Conservation (phyloP, 2,329 filamentous ascomycete genomes). For the Talaromyces sp. region DNA sequence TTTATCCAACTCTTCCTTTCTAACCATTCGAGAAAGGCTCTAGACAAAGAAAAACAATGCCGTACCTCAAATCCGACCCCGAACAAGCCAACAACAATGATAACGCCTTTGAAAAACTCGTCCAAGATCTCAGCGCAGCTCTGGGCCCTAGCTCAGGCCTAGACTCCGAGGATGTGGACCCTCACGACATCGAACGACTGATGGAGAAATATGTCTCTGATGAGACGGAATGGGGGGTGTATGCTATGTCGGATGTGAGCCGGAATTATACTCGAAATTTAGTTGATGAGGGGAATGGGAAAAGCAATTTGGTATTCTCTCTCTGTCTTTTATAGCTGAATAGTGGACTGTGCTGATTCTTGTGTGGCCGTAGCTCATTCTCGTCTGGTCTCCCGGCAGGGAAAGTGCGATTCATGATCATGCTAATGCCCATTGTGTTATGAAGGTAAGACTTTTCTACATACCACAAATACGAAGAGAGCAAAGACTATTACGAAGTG, state of each 20-base stretch:
- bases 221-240: slow-evolving; percentile 68
- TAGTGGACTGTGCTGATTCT: background rate
- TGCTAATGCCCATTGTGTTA: slow-evolving; percentile 84
- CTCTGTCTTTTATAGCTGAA: background rate
- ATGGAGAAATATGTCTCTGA: slow-evolving; percentile 73
- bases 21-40: background rate
- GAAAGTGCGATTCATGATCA: slow-evolving; percentile 84
- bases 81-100: slow-evolving; percentile 10
- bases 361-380: slow-evolving; percentile 60
- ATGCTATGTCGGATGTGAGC: slow-evolving; percentile 68
- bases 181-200: slow-evolving; percentile 64
- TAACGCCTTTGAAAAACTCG: slow-evolving; percentile 63
- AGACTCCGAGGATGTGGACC: slow-evolving; percentile 76
- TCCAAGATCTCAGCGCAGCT: slow-evolving; percentile 67
- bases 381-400: slow-evolving; percentile 86
- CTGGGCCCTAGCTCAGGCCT: slow-evolving; percentile 80
- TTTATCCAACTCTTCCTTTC: background rate
- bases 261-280: slow-evolving; percentile 81
- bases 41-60: slow-evolving; percentile 26
- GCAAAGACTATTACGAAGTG: background rate
- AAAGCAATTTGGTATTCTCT: slow-evolving; percentile 64
- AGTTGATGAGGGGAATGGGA: slow-evolving; percentile 84
- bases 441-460: slow-evolving; percentile 55
- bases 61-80: slow-evolving; percentile 30
- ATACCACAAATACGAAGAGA: background rate